phyloP scores from a whole-genome alignment of 768 basidiomycete genomes.

The Mycena vitilis region DNA sequence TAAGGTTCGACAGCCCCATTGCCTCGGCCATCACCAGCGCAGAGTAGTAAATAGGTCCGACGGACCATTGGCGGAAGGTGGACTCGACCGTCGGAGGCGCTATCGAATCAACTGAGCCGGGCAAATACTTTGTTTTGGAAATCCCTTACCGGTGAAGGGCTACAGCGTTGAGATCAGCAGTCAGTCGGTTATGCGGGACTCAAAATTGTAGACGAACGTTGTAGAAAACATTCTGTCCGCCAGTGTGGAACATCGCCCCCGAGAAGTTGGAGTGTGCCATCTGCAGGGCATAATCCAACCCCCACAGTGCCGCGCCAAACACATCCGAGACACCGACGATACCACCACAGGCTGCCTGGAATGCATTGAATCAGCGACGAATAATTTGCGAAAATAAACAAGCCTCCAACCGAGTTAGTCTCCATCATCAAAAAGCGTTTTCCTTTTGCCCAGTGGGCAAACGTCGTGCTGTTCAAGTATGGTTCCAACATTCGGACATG shows the following conservation, averaged over 20 bases:
- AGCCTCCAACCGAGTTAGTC: slow-evolving; percentile 40
- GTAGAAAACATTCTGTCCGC: slow-evolving; percentile 63
- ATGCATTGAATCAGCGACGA: no score
- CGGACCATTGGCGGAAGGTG: slow-evolving; percentile 60
- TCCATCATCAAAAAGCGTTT: slow-evolving; percentile 65
- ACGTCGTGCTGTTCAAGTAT: slow-evolving; percentile 51
- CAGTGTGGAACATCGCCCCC: slow-evolving; percentile 52
- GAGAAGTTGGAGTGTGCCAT: slow-evolving; percentile 54
- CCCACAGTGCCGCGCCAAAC: slow-evolving; percentile 65
- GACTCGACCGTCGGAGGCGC: slow-evolving; percentile 63
- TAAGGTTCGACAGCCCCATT: slow-evolving; percentile 48
- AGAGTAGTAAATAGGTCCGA: slow-evolving; percentile 64
- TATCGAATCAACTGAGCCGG: slow-evolving; percentile 39
- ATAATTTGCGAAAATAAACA: not conserved
- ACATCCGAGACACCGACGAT: slow-evolving; percentile 62
- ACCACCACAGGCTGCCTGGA: slow-evolving; percentile 62
- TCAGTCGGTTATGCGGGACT: no score
- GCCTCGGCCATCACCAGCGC: slow-evolving; percentile 58
- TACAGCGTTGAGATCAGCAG: not conserved
- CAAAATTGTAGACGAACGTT: slow-evolving; percentile 41
- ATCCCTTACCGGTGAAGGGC: not conserved
- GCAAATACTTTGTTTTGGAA: not conserved
- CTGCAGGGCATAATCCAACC: slow-evolving; percentile 59
- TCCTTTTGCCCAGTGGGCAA: slow-evolving; percentile 45
- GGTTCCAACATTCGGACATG: slow-evolving; percentile 47